Base-by-base conservation (phyloP, 2,329 filamentous ascomycete genomes). In the Penicillium sp. region DNA sequence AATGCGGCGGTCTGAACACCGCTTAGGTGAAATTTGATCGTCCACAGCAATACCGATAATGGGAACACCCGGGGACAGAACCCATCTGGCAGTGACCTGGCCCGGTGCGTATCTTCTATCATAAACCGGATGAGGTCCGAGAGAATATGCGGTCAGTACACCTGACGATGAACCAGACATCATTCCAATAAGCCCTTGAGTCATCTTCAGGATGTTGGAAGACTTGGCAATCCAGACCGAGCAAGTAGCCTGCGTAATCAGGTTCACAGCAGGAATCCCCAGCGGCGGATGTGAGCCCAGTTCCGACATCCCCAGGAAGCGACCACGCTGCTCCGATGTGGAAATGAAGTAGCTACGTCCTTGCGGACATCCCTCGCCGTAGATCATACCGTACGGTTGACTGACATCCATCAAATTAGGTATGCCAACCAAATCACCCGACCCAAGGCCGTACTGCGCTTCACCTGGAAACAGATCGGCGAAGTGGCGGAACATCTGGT, bases 351-450 rank as follows among this genome's bases (percentile, higher is more conserved):
- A 94, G 42, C 85, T 82, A 52, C 88, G 86, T 3, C 93, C 92
- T 45, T 90, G 89, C 0, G 92, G 92, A 52, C 88, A 90, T 2
- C 91, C 92, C 76, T 96, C 91, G 3, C 92, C 93, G 50, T 90
- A 87, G 7, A 96, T 77, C 75, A 93, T 84, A 8, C 93, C 93
- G 68, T 89, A 92, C 8, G 84, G 83, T 64, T 93, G 89, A 67
- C 92, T 96, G 34, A 96, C 84, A 68, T 96, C 92, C 88, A 97
- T 92, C 34, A 89, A 83, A 66, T 97, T 97, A 1, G 90, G 89
- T 22, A 87, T 77, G 14, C 88, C 90, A 9, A 91, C 86, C 48
- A 86, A 69, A 39, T 90, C 87, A 5, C 91, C 92, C 31, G 90
- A 79, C 4, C 89, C 91, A 46, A 92, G 71, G 3, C 93, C 93